phyloP scores from a whole-genome alignment of 371 early-diverging fungal genomes.

The Lichtheimia corymbifera region DNA sequence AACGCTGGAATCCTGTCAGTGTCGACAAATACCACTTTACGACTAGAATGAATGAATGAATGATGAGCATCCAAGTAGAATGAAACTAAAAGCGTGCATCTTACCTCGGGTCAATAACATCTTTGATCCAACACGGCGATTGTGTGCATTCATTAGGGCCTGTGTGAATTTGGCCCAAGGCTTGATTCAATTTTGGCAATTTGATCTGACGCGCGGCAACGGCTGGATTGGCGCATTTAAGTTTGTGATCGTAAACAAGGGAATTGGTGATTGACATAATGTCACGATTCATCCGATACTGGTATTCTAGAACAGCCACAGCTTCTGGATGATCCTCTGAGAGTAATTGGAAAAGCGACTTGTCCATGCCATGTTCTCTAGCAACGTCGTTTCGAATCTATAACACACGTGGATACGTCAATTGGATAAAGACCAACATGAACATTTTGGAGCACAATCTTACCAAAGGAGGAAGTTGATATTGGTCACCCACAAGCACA shows the following conservation, averaged over 20 bases:
- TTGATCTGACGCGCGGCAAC: conserved; percentile 60
- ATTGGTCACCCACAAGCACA: conserved; percentile 98
- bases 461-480: conserved; percentile 97
- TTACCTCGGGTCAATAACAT: conserved; percentile 65
- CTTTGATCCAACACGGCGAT: conserved; percentile 64
- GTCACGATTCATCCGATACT: conserved; percentile 96
- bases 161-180: conserved; percentile 27
- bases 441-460: conserved; percentile 14
- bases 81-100: neutral
- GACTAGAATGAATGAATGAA: conserved; percentile 21
- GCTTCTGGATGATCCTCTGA: conserved; percentile 83
- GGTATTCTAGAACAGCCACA: conserved; percentile 77
- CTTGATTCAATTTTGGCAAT: conserved; percentile 43
- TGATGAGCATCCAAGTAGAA: too few species aligned
- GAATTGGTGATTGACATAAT: conserved; percentile 91
- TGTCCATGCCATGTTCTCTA: conserved; percentile 42
- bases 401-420: too few species aligned
- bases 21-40: conserved; percentile 78
- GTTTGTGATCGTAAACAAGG: conserved; percentile 79
- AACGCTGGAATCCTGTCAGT: conserved; percentile 71
- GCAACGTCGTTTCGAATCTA: conserved; percentile 61
- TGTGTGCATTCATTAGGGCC: conserved; percentile 5
- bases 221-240: conserved; percentile 75
- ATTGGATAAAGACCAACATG: too few species aligned
- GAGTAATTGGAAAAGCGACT: conserved; percentile 80